Percentiles rank a stretch among this genome's conserved stretches.
Conservation (phyloP, 805 yeast genomes). For the Ogataea methylovora region DNA sequence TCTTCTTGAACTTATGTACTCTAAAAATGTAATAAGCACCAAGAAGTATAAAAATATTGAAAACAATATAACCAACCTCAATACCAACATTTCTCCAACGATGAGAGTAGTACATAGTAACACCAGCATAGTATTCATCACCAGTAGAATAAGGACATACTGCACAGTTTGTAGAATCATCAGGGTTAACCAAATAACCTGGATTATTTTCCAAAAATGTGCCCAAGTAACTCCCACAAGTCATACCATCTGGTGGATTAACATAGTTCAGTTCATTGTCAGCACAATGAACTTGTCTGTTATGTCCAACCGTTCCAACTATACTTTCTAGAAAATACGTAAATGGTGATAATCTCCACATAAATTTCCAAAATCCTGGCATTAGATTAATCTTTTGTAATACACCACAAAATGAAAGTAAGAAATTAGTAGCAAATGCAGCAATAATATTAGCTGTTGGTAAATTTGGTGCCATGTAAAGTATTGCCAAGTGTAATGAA, state of each 20-base stretch:
- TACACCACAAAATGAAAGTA: slow-evolving; percentile 64
- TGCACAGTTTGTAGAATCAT: slow-evolving; percentile 39
- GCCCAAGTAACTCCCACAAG: slow-evolving; percentile 53
- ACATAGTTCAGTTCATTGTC: slow-evolving; percentile 41
- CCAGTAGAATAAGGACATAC: slow-evolving; percentile 40
- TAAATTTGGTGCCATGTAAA: slow-evolving; percentile 58
- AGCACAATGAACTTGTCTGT: slow-evolving; percentile 42
- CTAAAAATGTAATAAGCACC: slow-evolving; percentile 26
- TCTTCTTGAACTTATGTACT: slow-evolving; percentile 14
- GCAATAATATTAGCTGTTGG: slow-evolving; percentile 58
- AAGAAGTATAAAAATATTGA: slow-evolving; percentile 39
- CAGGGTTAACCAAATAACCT: slow-evolving; percentile 55
- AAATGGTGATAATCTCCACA: slow-evolving; percentile 69
- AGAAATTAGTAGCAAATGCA: slow-evolving; percentile 47
- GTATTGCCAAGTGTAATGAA: slow-evolving; percentile 44
- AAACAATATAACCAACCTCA: slow-evolving; percentile 45
- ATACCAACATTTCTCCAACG: slow-evolving; percentile 67
- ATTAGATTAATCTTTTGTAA: slow-evolving; percentile 47
- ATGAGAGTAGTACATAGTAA: slow-evolving; percentile 35
- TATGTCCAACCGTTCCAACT: slow-evolving; percentile 42
- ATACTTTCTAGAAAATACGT: slow-evolving; percentile 58
- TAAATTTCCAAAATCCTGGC: slow-evolving; percentile 83
- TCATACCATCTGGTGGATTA: slow-evolving; percentile 49
- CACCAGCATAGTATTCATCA: slow-evolving; percentile 36
- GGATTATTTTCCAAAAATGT: slow-evolving; percentile 26